These are phyloP conservation scores for Hyaloperonospora arabidopsidis DNA, from an alignment of 352 stramenopile species.

Conservation along the genomic window DNA sequence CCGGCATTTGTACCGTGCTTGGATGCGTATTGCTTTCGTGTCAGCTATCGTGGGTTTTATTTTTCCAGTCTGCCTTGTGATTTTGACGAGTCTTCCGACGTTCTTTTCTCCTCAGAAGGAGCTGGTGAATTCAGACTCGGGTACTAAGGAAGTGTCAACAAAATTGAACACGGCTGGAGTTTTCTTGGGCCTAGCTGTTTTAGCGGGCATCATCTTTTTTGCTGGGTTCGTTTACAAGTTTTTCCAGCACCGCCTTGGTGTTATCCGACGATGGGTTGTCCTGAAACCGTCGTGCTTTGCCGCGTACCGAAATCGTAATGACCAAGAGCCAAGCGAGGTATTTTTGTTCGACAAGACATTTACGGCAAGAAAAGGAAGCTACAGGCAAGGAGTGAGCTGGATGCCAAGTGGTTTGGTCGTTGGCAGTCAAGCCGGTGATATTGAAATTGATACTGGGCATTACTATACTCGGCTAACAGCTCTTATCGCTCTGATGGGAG, in stretches of 20 bases:
- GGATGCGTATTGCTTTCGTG: constrained; percentile 81
- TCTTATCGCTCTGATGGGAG: constrained; percentile 47
- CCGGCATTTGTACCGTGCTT: constrained; percentile 77
- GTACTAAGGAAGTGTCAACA: constrained; percentile 36
- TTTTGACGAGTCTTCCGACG: constrained; percentile 58
- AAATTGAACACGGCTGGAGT: constrained; percentile 44
- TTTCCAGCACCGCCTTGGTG: constrained; percentile 78
- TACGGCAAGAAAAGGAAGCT: constrained; percentile 64
- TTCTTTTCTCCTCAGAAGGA: constrained; percentile 63
- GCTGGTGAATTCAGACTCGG: constrained; percentile 33
- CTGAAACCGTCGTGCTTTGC: constrained; percentile 83
- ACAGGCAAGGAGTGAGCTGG: constrained; percentile 78
- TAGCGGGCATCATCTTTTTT: constrained; percentile 54
- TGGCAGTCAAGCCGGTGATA: constrained; percentile 69
- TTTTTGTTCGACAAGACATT: constrained; percentile 86
- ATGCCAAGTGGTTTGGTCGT: constrained; percentile 82
- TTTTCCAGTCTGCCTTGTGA: constrained; percentile 61
- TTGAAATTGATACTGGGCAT: constrained; percentile 80
- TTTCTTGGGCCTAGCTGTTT: constrained; percentile 45
- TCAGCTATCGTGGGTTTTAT: constrained; percentile 78
- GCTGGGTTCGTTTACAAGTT: constrained; percentile 84
- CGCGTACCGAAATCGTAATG: constrained; percentile 61
- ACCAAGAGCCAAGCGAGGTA: constrained; percentile 76
- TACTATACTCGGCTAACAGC: constrained; percentile 79
- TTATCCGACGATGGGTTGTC: constrained; percentile 80